phyloP scores from a whole-genome alignment of 257 asterid genomes.

The Leptodermis oblonga region DNA sequence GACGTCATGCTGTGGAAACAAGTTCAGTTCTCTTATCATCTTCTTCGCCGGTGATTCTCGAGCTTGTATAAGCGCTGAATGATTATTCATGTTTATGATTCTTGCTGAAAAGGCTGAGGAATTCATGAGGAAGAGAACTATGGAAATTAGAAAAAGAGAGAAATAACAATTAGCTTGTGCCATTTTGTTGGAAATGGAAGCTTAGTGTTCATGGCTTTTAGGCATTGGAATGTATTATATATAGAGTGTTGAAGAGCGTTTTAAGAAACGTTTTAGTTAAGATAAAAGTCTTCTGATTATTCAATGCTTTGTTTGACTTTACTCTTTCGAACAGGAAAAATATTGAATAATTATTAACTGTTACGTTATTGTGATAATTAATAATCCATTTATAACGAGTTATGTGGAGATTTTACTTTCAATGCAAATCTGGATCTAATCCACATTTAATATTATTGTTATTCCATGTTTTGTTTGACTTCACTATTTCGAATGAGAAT shows the following conservation, averaged over 20 bases:
- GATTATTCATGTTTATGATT: slow-evolving; percentile 3
- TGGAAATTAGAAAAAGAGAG: slow-evolving; percentile 1
- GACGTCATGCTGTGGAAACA: background rate
- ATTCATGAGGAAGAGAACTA: background rate
- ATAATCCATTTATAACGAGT: too few relatives aligned
- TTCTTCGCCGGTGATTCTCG: background rate
- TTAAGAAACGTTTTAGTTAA: background rate
- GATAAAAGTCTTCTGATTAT: background rate
- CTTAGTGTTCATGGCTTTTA: background rate
- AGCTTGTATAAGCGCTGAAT: background rate
- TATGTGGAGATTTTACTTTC: too few relatives aligned
- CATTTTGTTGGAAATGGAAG: background rate
- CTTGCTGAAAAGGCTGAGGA: background rate
- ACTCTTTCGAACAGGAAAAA: too few relatives aligned
- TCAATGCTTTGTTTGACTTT: background rate
- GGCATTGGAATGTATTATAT: background rate
- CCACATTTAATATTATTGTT: too few relatives aligned
- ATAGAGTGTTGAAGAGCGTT: too few relatives aligned
- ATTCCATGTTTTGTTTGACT: too few relatives aligned
- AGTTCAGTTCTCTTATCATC: slow-evolving; percentile 4
- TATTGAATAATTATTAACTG: too few relatives aligned
- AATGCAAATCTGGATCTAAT: too few relatives aligned
- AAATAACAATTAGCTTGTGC: background rate
- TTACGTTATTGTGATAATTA: too few relatives aligned
- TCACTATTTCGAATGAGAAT: too few relatives aligned